A percentile compares a stretch with the other conserved stretches of the same genome.
Evolutionary conservation across 2,329 filamentous ascomycete genomes (phyloP).

Genomic region (Claviceps maximensis): DNA sequence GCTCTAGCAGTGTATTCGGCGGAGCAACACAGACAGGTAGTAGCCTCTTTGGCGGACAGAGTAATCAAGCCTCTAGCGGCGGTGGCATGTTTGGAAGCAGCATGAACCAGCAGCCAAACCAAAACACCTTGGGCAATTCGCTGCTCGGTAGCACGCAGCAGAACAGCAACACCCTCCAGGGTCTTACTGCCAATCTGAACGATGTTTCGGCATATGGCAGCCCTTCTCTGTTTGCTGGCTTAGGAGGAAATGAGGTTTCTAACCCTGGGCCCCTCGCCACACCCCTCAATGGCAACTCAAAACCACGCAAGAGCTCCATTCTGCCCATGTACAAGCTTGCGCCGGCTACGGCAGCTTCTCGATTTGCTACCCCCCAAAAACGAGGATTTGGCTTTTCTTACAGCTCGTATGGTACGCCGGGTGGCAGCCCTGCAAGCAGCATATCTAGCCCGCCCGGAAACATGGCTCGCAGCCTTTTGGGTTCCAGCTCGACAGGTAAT

Average conservation of each 20-base stretch:
- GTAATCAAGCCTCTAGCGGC: constrained; percentile 30
- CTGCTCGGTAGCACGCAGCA: constrained; percentile 45
- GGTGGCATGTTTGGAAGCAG: constrained; percentile 32
- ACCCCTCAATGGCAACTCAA: constrained; percentile 62
- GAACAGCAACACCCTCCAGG: constrained; percentile 40
- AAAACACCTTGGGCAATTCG: constrained; percentile 34
- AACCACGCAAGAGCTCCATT: constrained; percentile 65
- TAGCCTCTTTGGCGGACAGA: constrained; percentile 41
- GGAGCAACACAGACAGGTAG: constrained; percentile 29
- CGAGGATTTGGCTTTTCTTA: constrained; percentile 86
- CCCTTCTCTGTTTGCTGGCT: constrained; percentile 67
- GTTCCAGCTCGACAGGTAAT: constrained; percentile 54
- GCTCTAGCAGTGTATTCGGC: constrained; percentile 40
- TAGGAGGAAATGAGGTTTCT: constrained; percentile 46
- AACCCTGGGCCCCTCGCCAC: constrained; percentile 87
- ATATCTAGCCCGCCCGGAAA: constrained; percentile 54
- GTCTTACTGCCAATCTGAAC: constrained; percentile 64
- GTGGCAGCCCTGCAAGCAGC: constrained; percentile 51
- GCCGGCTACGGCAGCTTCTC: constrained; percentile 57
- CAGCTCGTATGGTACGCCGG: constrained; percentile 77
- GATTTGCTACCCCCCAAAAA: constrained; percentile 73
- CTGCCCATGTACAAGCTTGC: constrained; percentile 81
- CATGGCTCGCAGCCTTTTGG: constrained; percentile 51
- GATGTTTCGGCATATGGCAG: constrained; percentile 86
- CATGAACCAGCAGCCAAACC: constrained; percentile 36